Base-by-base conservation (phyloP, 345 rosid genomes). In the Moricandia arvensis region DNA sequence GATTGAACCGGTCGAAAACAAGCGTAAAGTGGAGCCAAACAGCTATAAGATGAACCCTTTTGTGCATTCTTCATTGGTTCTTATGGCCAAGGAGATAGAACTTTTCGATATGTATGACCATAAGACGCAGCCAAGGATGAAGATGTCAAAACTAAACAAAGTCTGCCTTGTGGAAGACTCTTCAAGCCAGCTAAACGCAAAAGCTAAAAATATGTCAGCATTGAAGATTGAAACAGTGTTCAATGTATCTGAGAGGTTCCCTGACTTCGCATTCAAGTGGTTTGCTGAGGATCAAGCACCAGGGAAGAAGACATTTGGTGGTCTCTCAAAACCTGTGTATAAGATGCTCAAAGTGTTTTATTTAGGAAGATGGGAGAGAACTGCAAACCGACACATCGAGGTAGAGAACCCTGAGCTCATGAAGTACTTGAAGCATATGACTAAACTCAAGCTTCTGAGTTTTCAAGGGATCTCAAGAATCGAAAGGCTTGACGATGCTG, bases 401-500 rank as follows among this genome's bases (percentile, higher is more conserved):
- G 78, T 86, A 2, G 85, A 86, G 54, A 72, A 63, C 47, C 67
- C 74, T 0, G 71, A 63, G 6, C 83, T 79, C 45, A 71, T 84
- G 62, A 59, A 16, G 11, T 49, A 80, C 15, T 64, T 83, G 75
- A 78, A 63, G 53, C 33, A 63, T 16, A 68, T 83, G 85, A 83
- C 60, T 4, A 74, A 77, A 10, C 65, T 81, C 53, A 80, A 26
- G 64, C 70, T 78, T 63, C 66, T 89, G 38, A 85, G 91, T 62
- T 82, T 87, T 49, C 91, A 80, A 80, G 91, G 93, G 26, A 78
- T 89, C 74, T 85, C 86, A 18, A 81, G 86, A 47, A 84, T 88
- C 41, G 21, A 15, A 4, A 69, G 58, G 62, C 85, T 86, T 13
- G 81, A 81, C 0, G 18, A 37, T 13, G 72, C 82, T 41, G 30